phyloP scores from a whole-genome alignment of 2,329 filamentous ascomycete species.

The Phialophora chinensis region DNA sequence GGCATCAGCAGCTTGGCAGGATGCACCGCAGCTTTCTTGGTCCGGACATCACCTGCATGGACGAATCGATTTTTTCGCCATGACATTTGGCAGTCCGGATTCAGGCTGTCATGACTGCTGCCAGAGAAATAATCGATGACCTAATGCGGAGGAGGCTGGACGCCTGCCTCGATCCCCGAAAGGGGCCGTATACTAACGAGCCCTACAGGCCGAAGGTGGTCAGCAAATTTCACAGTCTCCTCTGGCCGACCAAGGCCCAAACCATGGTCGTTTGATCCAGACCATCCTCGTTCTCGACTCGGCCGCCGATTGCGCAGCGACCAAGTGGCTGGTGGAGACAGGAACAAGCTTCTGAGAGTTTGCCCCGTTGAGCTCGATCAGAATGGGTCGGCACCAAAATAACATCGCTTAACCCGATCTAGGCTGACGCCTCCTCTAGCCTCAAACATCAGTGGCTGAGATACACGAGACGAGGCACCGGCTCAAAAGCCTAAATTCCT shows the following conservation, averaged over 20 bases:
- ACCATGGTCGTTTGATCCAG: constrained; percentile 20
- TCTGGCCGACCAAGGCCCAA: neutral
- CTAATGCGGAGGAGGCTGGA: neutral
- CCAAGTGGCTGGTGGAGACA: neutral
- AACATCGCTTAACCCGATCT: constrained; percentile 2
- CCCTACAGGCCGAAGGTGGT: neutral
- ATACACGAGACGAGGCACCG: constrained; percentile 12
- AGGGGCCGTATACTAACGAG: neutral
- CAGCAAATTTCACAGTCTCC: neutral
- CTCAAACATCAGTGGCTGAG: constrained; percentile 24
- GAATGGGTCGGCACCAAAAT: constrained; percentile 14
- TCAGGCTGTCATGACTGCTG: neutral
- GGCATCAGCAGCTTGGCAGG: constrained; percentile 13
- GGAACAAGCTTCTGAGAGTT: constrained; percentile 2
- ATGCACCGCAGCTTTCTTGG: neutral
- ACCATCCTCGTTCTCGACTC: constrained; percentile 5
- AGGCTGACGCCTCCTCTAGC: constrained; percentile 19
- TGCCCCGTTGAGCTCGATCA: constrained; percentile 1
- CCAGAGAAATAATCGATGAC: neutral
- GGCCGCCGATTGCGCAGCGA: neutral
- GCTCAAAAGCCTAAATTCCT: constrained; percentile 2
- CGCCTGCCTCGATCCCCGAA: neutral
- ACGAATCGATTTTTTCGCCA: neutral
- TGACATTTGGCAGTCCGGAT: neutral
- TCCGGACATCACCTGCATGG: neutral